A percentile compares a stretch with the other conserved stretches of the same genome.
These are phyloP conservation scores for Xylaria sp. DNA, from an alignment of 2,329 filamentous ascomycete species.

Conservation along the genomic window DNA sequence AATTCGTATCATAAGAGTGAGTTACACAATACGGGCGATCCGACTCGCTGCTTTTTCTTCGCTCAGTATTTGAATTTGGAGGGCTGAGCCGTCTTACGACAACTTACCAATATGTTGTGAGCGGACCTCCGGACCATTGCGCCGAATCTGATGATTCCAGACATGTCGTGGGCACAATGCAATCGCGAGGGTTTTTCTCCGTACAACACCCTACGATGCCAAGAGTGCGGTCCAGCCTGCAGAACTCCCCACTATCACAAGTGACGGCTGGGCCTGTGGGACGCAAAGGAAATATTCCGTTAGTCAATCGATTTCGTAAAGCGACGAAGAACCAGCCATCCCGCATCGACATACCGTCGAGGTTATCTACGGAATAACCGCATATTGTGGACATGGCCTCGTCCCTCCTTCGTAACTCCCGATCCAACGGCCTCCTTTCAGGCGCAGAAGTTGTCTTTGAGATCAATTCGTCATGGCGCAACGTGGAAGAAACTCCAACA, in stretches of 20 bases:
- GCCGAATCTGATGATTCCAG: slow-evolving; percentile 31
- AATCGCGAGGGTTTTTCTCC: slow-evolving; percentile 29
- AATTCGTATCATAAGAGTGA: slow-evolving; percentile 37
- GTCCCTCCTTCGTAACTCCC: slow-evolving; percentile 37
- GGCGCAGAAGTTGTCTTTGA: slow-evolving; percentile 41
- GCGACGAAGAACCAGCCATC: not conserved
- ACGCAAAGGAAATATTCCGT: slow-evolving; percentile 1
- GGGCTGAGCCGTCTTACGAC: not conserved
- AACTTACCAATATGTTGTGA: slow-evolving; percentile 37
- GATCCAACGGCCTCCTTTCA: slow-evolving; percentile 28
- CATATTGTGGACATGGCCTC: slow-evolving; percentile 31
- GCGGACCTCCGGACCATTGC: slow-evolving; percentile 27
- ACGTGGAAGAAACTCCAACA: slow-evolving; percentile 18
- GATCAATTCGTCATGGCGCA: slow-evolving; percentile 35
- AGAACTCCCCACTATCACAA: slow-evolving; percentile 33
- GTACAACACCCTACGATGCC: slow-evolving; percentile 40
- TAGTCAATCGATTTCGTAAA: slow-evolving; percentile 25
- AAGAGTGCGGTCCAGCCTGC: slow-evolving; percentile 26
- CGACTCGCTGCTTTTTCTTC: slow-evolving; percentile 30
- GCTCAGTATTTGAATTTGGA: slow-evolving; percentile 25
- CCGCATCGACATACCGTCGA: slow-evolving; percentile 33
- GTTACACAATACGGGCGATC: slow-evolving; percentile 39
- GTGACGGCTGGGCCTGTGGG: slow-evolving; percentile 34
- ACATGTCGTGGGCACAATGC: slow-evolving; percentile 39
- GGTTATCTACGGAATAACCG: slow-evolving; percentile 34